A percentile compares a stretch with the other conserved stretches of the same genome.
phyloP scores from a whole-genome alignment of 2,329 filamentous ascomycete genomes.

The Drechslerella dactyloides region DNA sequence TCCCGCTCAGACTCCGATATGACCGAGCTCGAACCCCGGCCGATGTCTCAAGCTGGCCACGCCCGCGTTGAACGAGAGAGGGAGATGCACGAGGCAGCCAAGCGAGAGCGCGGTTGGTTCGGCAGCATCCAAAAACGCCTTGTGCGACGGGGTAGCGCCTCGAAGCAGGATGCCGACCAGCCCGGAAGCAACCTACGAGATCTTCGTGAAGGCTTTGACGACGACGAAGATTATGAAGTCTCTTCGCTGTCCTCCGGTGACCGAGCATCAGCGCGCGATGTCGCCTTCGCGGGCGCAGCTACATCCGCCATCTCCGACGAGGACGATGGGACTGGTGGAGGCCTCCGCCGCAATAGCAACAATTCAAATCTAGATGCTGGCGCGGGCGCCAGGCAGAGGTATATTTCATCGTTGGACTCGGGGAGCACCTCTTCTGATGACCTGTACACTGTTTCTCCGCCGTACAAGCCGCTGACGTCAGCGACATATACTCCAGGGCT shows the following conservation, averaged over 20 bases:
- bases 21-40: slow-evolving; percentile 44
- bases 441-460: slow-evolving; percentile 33
- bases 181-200: neutral
- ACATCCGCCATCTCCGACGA: slow-evolving; percentile 22
- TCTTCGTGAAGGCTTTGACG: slow-evolving; percentile 12
- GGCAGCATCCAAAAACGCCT: slow-evolving; percentile 36
- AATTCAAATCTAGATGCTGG: slow-evolving; percentile 5
- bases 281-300: slow-evolving; percentile 26
- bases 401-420: slow-evolving; percentile 22
- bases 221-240: slow-evolving; percentile 15
- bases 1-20: slow-evolving; percentile 21
- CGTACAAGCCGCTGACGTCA: slow-evolving; percentile 39
- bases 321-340: slow-evolving; percentile 12
- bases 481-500: slow-evolving; percentile 36
- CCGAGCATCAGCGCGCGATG: slow-evolving; percentile 20
- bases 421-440: slow-evolving; percentile 26
- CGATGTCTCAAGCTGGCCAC: slow-evolving; percentile 40
- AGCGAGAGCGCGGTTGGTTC: slow-evolving; percentile 44
- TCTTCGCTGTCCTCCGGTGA: slow-evolving; percentile 38
- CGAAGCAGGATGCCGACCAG: slow-evolving; percentile 19
- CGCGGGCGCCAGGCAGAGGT: slow-evolving; percentile 15
- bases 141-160: slow-evolving; percentile 18
- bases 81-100: slow-evolving; percentile 36
- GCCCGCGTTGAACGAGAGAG: slow-evolving; percentile 34
- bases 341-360: neutral